These are phyloP conservation scores for Microcyclospora pomicola DNA, from an alignment of 2,329 filamentous ascomycete species.

Conservation along the genomic window DNA sequence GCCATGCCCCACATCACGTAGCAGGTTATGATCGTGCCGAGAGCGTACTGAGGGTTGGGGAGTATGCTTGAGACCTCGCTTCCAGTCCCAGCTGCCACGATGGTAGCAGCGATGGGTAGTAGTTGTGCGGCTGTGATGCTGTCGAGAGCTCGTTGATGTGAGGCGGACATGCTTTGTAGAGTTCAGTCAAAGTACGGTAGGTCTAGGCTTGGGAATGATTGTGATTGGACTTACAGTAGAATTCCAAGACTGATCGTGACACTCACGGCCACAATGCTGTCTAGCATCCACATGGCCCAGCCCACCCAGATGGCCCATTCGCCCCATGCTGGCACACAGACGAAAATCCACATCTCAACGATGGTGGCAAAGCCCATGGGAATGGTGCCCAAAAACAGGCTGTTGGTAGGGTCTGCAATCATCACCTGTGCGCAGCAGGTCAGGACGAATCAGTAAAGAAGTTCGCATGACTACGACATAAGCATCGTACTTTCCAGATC, in stretches of 20 bases:
- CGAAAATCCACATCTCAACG: conserved; percentile 16
- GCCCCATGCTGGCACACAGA: conserved; percentile 18
- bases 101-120: conserved; percentile 51
- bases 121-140: conserved; percentile 51
- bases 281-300: conserved; percentile 39
- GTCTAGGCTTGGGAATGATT: too few relatives aligned
- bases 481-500: conserved; percentile 36
- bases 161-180: conserved; percentile 11
- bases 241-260: conserved; percentile 22
- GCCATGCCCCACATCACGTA: conserved; percentile 60
- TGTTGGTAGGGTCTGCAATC: conserved; percentile 52
- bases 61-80: conserved; percentile 50
- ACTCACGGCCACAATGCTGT: conserved; percentile 30
- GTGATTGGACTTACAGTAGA: conserved; percentile 21
- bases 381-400: conserved; percentile 45
- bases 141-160: conserved; percentile 30
- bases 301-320: conserved; percentile 34
- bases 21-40: conserved; percentile 47
- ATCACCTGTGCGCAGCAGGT: conserved; percentile 31
- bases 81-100: conserved; percentile 52
- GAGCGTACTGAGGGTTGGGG: conserved; percentile 39
- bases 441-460: too few relatives aligned
- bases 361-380: conserved; percentile 21
- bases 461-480: too few relatives aligned
- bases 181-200: not conserved